A percentile compares a stretch with the other conserved stretches of the same genome.
These are phyloP conservation scores for Pyrenopolyporus hunteri DNA, from an alignment of 495 filamentous ascomycete species.

Conservation along the genomic window DNA sequence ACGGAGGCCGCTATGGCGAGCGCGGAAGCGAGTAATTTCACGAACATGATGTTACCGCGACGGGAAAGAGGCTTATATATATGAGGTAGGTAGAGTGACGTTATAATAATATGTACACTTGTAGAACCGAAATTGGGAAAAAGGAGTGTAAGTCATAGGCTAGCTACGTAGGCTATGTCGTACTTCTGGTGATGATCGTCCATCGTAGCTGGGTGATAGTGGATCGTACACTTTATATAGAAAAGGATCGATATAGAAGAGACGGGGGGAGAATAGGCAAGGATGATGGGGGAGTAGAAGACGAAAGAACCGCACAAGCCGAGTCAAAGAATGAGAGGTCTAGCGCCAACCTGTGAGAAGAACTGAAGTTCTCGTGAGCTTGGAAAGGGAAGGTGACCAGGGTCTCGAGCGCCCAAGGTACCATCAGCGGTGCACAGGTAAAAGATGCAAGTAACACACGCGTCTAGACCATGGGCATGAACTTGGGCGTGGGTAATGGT, in stretches of 20 bases:
- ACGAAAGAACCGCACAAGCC: slow-evolving; percentile 11
- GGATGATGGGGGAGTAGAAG: not conserved
- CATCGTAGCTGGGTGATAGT: slow-evolving; percentile 11
- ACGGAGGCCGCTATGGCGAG: slow-evolving; percentile 25
- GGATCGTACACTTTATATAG: slow-evolving; percentile 24
- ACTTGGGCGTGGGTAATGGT: not conserved
- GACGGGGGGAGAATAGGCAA: not conserved
- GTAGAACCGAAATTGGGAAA: slow-evolving; percentile 29
- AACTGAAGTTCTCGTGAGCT: slow-evolving; percentile 38
- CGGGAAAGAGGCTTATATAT: slow-evolving; percentile 51
- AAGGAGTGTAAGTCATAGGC: slow-evolving; percentile 38
- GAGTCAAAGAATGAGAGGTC: slow-evolving; percentile 27
- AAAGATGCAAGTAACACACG: slow-evolving; percentile 22
- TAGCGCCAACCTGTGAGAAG: slow-evolving; percentile 21
- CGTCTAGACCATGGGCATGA: slow-evolving; percentile 35
- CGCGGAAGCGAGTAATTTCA: slow-evolving; percentile 40
- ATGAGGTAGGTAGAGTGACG: slow-evolving; percentile 3
- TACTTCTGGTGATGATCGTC: slow-evolving; percentile 33
- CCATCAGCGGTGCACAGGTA: slow-evolving; percentile 29
- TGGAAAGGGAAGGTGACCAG: slow-evolving; percentile 38
- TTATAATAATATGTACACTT: slow-evolving; percentile 36
- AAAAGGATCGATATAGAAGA: not conserved
- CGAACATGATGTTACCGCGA: slow-evolving; percentile 63
- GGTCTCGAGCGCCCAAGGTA: slow-evolving; percentile 27
- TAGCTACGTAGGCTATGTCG: slow-evolving; percentile 29